Conservation (phyloP, 805 yeast species). For the Candida ovalis region DNA sequence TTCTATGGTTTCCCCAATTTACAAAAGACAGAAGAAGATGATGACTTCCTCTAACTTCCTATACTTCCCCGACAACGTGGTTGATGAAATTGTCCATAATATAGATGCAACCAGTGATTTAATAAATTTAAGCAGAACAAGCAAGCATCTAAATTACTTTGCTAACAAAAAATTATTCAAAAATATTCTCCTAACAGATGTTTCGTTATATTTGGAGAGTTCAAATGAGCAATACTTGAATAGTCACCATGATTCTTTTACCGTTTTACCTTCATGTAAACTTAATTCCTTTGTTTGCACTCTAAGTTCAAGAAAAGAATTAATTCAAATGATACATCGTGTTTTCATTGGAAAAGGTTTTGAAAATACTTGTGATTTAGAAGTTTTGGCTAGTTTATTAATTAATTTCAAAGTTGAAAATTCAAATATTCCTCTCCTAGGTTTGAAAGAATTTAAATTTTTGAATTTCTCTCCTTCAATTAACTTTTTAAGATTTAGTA, state of each 20-base stretch:
- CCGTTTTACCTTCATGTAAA: slow-evolving; percentile 4
- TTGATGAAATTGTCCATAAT: slow-evolving; percentile 6
- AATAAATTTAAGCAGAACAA: slow-evolving; percentile 9
- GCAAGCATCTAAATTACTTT: slow-evolving; percentile 5
- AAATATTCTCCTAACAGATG: slow-evolving; percentile 10
- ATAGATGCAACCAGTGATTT: slow-evolving; percentile 9
- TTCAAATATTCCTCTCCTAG: slow-evolving; percentile 11
- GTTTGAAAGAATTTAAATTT: slow-evolving; percentile 14
- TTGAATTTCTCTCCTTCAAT: slow-evolving; percentile 8
- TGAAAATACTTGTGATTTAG: slow-evolving; percentile 7
- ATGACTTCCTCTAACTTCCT: background rate
- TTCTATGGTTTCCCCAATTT: background rate
- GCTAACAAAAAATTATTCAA: slow-evolving; percentile 11
- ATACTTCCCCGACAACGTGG: slow-evolving; percentile 15
- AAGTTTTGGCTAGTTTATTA: slow-evolving; percentile 9
- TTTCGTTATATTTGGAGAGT: slow-evolving; percentile 1
- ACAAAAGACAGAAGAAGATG: background rate
- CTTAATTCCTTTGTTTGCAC: slow-evolving; percentile 7
- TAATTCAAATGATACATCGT: slow-evolving; percentile 12
- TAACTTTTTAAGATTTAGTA: slow-evolving; percentile 11
- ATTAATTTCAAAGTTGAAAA: slow-evolving; percentile 14
- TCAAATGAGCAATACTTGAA: background rate
- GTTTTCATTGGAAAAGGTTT: slow-evolving; percentile 10
- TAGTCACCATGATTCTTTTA: background rate
- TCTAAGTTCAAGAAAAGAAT: background rate